phyloP scores from a whole-genome alignment of 2,329 filamentous ascomycete species.

The Colletotrichum trifolii region DNA sequence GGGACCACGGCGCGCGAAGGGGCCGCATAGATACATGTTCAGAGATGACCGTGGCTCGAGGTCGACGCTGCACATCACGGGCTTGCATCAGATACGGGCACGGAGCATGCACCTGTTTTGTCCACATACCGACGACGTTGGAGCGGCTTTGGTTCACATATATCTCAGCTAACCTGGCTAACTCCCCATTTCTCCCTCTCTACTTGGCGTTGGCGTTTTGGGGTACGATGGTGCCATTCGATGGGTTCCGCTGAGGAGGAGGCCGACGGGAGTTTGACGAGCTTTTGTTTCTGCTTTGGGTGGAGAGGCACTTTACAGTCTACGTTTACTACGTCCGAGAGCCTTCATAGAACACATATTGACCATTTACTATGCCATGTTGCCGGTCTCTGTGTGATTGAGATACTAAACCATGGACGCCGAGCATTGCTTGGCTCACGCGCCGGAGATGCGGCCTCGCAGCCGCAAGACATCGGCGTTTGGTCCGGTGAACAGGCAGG shows the following conservation, averaged over 20 bases:
- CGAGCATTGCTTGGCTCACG: slow-evolving; percentile 15
- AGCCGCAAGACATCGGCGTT: slow-evolving; percentile 5
- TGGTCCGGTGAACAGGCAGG: slow-evolving; percentile 18
- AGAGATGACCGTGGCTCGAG: slow-evolving; percentile 4
- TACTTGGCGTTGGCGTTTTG: slow-evolving; percentile 38
- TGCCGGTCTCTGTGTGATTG: not conserved
- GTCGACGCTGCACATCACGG: slow-evolving; percentile 23
- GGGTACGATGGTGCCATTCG: slow-evolving; percentile 31
- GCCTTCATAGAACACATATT: slow-evolving; percentile 34
- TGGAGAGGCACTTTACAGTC: slow-evolving; percentile 28
- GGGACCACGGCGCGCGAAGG: slow-evolving; percentile 3
- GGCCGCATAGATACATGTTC: not conserved
- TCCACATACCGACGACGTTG: slow-evolving; percentile 2
- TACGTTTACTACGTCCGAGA: slow-evolving; percentile 20
- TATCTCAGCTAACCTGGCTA: slow-evolving; percentile 12
- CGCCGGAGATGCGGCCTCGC: slow-evolving; percentile 21
- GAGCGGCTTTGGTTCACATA: slow-evolving; percentile 19
- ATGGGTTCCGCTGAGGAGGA: slow-evolving; percentile 30
- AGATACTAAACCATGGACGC: slow-evolving; percentile 9
- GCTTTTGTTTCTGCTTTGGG: slow-evolving; percentile 29
- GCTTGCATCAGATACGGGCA: not conserved
- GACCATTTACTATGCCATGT: slow-evolving; percentile 7
- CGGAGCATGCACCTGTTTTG: not conserved
- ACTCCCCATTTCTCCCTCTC: slow-evolving; percentile 8
- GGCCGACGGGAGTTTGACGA: slow-evolving; percentile 36